Percentiles rank a stretch among this genome's conserved stretches.
Evolutionary conservation across 257 asterid species (phyloP).

Genomic region (Oldenlandia corymbosa): DNA sequence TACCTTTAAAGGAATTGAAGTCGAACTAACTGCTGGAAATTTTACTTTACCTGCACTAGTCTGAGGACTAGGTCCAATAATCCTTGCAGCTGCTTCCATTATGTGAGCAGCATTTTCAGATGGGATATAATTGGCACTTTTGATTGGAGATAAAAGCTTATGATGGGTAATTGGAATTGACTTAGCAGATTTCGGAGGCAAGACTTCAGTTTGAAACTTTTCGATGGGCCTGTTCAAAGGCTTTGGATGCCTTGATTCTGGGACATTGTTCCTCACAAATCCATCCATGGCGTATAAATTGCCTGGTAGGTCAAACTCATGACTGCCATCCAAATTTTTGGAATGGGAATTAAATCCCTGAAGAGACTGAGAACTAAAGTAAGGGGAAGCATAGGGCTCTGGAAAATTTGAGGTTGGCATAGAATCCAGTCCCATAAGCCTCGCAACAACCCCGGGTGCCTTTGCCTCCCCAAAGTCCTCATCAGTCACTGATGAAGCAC

Average conservation of each 20-base stretch:
- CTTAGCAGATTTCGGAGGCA: slow-evolving; percentile 92
- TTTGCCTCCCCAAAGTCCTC: slow-evolving; percentile 52
- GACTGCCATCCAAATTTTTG: slow-evolving; percentile 24
- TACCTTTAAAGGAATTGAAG: slow-evolving; percentile 58
- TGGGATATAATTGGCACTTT: slow-evolving; percentile 43
- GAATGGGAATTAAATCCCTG: slow-evolving; percentile 33
- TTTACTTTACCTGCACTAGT: slow-evolving; percentile 37
- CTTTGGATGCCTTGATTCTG: slow-evolving; percentile 35
- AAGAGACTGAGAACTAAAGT: slow-evolving; percentile 46
- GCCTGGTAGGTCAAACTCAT: slow-evolving; percentile 35
- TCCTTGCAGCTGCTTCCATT: slow-evolving; percentile 91
- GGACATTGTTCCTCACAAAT: slow-evolving; percentile 18
- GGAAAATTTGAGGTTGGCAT: slow-evolving; percentile 51
- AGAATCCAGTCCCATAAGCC: slow-evolving; percentile 92
- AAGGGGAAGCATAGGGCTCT: slow-evolving; percentile 55
- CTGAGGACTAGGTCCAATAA: slow-evolving; percentile 52
- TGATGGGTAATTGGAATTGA: slow-evolving; percentile 76
- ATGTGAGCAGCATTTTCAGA: slow-evolving; percentile 69
- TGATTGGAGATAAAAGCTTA: slow-evolving; percentile 85
- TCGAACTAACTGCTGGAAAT: slow-evolving; percentile 44
- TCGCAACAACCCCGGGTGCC: slow-evolving; percentile 83
- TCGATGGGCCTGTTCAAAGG: slow-evolving; percentile 44
- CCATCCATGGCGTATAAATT: slow-evolving; percentile 23
- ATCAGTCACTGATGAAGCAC: slow-evolving; percentile 70
- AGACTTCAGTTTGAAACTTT: slow-evolving; percentile 69